Evolutionary conservation across 2,329 filamentous ascomycete species (phyloP), one percentile per base, ranked within the genome.

Genomic region (Aspergillus sp.): DNA sequence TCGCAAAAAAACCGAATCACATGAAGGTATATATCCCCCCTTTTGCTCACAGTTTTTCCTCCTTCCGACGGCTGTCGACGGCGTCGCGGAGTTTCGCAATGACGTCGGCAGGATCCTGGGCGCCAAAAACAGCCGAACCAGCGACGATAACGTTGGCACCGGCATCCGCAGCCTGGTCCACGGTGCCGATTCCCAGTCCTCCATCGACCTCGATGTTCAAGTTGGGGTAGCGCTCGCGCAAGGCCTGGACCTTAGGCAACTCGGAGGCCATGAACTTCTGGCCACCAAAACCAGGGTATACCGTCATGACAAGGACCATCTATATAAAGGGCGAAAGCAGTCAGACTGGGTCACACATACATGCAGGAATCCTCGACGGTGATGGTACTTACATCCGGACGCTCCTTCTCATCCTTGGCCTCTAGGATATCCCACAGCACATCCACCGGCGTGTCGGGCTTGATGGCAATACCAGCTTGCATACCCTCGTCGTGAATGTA

Each of bases 241-340:
- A 82, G 45, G 89, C 92, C 66, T 89, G 80, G 24, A 99, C 95
- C 81, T 99, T 99, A 73, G 94, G 92, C 67, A 99, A 86, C 80
- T 96, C 92, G 6, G 91, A 91, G 12, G 92, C 88, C 92, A 98
- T 98, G 83, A 99, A 99, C 73, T 96, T 97, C 75, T 99, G 95
- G 6, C 95, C 95, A 63, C 95, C 95, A 73, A 99, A 99, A 50
- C 95, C 95, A 49, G 95, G 95, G 78, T 99, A 87, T 49, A 99
- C 95, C 1, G 95, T 99, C 95, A 99, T 99, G 61, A 99, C 86
- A 18, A 99, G 87, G 42, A 96, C 92, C 95, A 99, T 99, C 94
- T 97, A 63, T 11, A 22, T 11, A 36, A 39, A 20, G 26, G 7
- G 14, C 14, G 18, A 45, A 53, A 11, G 20, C 20, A 57, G 54